Percentiles rank a stretch among this genome's conserved stretches.
Conservation (phyloP, 306 rosid genomes). For the Casuarina equisetifolia region DNA sequence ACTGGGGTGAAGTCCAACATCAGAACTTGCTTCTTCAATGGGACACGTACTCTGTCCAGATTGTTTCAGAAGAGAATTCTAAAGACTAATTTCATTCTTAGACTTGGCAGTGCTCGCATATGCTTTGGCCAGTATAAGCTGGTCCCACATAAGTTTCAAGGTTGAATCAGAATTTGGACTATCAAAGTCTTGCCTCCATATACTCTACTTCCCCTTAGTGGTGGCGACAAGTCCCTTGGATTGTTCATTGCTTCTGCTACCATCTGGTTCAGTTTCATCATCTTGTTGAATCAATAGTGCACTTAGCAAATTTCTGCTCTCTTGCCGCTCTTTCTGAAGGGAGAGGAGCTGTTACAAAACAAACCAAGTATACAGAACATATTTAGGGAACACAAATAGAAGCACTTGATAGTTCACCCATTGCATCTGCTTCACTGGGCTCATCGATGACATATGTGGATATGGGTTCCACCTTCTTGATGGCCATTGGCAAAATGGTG, state of each 20-base stretch:
- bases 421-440: conserved; percentile 83
- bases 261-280: conserved; percentile 65
- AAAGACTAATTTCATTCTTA: conserved; percentile 60
- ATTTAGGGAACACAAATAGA: conserved; percentile 18
- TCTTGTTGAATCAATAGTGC: conserved; percentile 57
- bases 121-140: conserved; percentile 91
- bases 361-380: conserved; percentile 17
- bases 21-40: conserved; percentile 77
- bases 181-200: conserved; percentile 93
- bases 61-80: conserved; percentile 59
- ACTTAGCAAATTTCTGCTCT: conserved; percentile 74
- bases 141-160: conserved; percentile 92
- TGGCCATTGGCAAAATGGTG: conserved; percentile 39
- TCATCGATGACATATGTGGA: conserved; percentile 48
- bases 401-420: conserved; percentile 51
- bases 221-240: conserved; percentile 60
- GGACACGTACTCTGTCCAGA: conserved; percentile 63
- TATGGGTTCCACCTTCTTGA: conserved; percentile 46
- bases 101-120: conserved; percentile 83
- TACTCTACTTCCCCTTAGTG: conserved; percentile 75
- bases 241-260: conserved; percentile 70
- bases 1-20: conserved; percentile 87
- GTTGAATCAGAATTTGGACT: conserved; percentile 87
- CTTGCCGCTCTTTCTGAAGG: conserved; percentile 67
- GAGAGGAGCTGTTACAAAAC: conserved; percentile 27